phyloP scores from a whole-genome alignment of 768 basidiomycete genomes.

The Panus rudis region DNA sequence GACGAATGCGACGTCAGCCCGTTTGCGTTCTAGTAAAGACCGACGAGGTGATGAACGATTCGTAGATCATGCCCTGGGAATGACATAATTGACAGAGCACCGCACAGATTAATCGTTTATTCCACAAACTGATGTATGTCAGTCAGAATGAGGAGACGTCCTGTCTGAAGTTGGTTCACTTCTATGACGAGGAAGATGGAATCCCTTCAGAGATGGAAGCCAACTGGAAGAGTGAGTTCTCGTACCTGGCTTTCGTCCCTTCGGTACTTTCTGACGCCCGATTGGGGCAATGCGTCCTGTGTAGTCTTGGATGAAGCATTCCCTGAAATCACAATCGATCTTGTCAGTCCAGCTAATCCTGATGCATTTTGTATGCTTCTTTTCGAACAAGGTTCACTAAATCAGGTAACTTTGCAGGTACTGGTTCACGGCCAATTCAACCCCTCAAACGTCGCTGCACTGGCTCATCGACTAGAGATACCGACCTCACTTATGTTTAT shows the following conservation, averaged over 20 bases:
- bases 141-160: conserved; percentile 64
- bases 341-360: conserved; percentile 30
- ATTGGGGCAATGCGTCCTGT: background rate
- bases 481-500: conserved; percentile 57
- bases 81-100: background rate
- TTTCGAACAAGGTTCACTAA: background rate
- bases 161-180: conserved; percentile 62
- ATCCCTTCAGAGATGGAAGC: conserved; percentile 69
- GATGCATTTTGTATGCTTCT: background rate
- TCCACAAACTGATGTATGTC: conserved; percentile 63
- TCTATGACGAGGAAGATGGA: conserved; percentile 42
- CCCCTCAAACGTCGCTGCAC: conserved; percentile 39
- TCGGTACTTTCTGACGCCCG: background rate
- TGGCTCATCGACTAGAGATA: conserved; percentile 42
- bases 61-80: conserved; percentile 2
- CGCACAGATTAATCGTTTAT: conserved; percentile 54
- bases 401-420: conserved; percentile 26
- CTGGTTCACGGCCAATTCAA: conserved; percentile 38
- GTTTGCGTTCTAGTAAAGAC: conserved; percentile 56
- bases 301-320: conserved; percentile 56
- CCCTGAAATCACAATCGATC: conserved; percentile 56
- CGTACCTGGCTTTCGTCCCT: background rate
- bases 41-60: conserved; percentile 53
- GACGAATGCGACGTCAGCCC: conserved; percentile 40
- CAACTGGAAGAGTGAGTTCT: conserved; percentile 49